Evolutionary conservation across 345 rosid species (phyloP), one percentile per base, ranked within the genome.

Genomic region (Acer negundo): DNA sequence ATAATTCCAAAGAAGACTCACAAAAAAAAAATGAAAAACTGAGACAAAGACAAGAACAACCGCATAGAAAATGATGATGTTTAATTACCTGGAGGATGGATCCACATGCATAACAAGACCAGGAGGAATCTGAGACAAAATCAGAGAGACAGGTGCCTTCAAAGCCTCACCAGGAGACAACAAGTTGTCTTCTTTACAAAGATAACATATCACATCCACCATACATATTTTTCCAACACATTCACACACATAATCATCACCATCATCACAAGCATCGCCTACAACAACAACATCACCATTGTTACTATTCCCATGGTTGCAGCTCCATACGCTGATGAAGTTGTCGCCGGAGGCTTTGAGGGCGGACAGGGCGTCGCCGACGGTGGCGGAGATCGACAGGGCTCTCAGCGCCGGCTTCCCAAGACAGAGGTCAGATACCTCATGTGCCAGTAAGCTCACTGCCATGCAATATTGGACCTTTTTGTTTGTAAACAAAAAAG

Each of bases 341-440:
- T 74, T 77, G 17, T 92, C 97, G 1, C 84, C 95, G 1, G 91
- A 88, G 84, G 65, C 82, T 64, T 86, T 91, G 70, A 96, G 88
- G 20, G 86, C 89, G 24, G 84, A 77, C 44, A 95, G 78, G 7
- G 86, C 90, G 38, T 89, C 90, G 3, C 91, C 83, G 58, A 92
- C 74, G 75, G 97, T 77, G 51, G 94, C 81, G 42, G 91, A 67
- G 74, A 77, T 70, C 26, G 95, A 74, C 35, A 96, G 92, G 51
- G 89, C 85, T 80, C 82, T 86, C 83, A 96, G 82, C 1, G 97
- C 89, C 13, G 98, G 99, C 85, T 96, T 96, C 77, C 98, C 99
- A 38, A 96, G 89, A 78, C 99, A 96, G 82, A 96, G 94, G 82
- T 96, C 97, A 47, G 98, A 89, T 74, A 95, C 83, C 71, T 87